Evolutionary conservation across 2,329 filamentous ascomycete species (phyloP), one percentile per base, ranked within the genome.

Genomic region (Clonostachys rhizophaga): DNA sequence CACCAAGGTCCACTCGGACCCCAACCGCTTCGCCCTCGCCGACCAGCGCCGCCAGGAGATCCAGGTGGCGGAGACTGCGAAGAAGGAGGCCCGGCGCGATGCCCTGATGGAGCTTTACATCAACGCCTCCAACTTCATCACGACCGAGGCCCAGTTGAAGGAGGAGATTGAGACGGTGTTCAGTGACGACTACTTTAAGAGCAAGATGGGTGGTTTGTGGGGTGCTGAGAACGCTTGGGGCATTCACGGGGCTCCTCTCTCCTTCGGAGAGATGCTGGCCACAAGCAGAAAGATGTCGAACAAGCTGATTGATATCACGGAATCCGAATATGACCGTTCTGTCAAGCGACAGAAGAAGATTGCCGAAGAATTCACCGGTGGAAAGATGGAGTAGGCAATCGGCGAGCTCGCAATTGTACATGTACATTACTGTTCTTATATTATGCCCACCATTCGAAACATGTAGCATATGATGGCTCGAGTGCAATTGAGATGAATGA

Each of bases 41-140:
- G 64, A 70, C 30, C 66, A 60, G 42, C 71, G 71, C 43, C 68
- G 66, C 41, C 70, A 73, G 13, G 64, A 65, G 13, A 67, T 70
- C 13, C 64, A 76, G 40, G 64, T 73, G 34, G 68, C 66, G 10
- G 64, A 70, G 46, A 54, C 47, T 12, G 43, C 55, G 10, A 83
- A 83, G 61, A 72, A 75, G 40, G 75, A 83, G 49, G 74, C 76
- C 46, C 80, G 87, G 44, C 76, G 80, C 50, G 82, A 92, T 54
- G 79, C 85, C 14, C 70, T 99, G 33, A 89, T 96, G 67, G 84
- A 89, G 49, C 78, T 99, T 12, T 99, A 99, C 69, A 87, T 94
- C 70, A 87, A 91, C 56, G 91, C 94, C 6, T 81, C 87, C 24
- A 74, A 81, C 37, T 99, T 97, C 69, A 96, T 99, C 61, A 84